These are phyloP conservation scores for Puccinia novopanici DNA, from an alignment of 1,284 basidiomycete species.

Conservation along the genomic window DNA sequence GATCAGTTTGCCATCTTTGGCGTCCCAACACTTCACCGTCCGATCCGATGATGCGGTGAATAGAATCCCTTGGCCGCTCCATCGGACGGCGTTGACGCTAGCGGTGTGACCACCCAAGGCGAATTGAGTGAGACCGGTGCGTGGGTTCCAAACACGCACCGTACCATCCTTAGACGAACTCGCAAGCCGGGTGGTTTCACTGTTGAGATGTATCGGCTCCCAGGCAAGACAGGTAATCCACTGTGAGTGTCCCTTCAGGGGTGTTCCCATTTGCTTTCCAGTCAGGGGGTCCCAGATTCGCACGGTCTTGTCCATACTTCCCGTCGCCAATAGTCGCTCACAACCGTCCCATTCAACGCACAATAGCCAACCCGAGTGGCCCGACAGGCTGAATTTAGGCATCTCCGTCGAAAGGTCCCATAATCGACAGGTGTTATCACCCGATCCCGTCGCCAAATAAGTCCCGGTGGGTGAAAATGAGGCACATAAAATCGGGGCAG, in stretches of 20 bases:
- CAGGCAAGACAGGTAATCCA: slow-evolving; percentile 96
- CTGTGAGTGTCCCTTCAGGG: slow-evolving; percentile 87
- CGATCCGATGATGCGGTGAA: slow-evolving; percentile 94
- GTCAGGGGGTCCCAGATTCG: slow-evolving; percentile 87
- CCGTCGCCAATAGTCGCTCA: slow-evolving; percentile 86
- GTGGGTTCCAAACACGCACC: slow-evolving; percentile 85
- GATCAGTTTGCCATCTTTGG: slow-evolving; percentile 68
- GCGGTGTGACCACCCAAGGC: slow-evolving; percentile 90
- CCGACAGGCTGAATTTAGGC: slow-evolving; percentile 80
- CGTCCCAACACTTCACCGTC: slow-evolving; percentile 91
- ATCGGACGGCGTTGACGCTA: slow-evolving; percentile 90
- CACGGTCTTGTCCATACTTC: slow-evolving; percentile 79
- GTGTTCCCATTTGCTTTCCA: slow-evolving; percentile 79
- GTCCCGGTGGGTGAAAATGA: slow-evolving; percentile 91
- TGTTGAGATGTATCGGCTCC: slow-evolving; percentile 89
- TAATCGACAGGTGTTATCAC: slow-evolving; percentile 86
- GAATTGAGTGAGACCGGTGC: slow-evolving; percentile 74
- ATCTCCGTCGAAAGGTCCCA: slow-evolving; percentile 95
- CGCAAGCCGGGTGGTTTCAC: slow-evolving; percentile 77
- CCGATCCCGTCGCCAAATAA: slow-evolving; percentile 88
- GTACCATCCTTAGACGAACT: slow-evolving; percentile 95
- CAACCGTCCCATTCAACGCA: slow-evolving; percentile 95
- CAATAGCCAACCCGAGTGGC: slow-evolving; percentile 93
- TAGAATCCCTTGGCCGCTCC: slow-evolving; percentile 86
- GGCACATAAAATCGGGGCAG: slow-evolving; percentile 89